A percentile compares a stretch with the other conserved stretches of the same genome.
phyloP scores from a whole-genome alignment of 129 eudicot species.

The Saposhnikovia divaricata region DNA sequence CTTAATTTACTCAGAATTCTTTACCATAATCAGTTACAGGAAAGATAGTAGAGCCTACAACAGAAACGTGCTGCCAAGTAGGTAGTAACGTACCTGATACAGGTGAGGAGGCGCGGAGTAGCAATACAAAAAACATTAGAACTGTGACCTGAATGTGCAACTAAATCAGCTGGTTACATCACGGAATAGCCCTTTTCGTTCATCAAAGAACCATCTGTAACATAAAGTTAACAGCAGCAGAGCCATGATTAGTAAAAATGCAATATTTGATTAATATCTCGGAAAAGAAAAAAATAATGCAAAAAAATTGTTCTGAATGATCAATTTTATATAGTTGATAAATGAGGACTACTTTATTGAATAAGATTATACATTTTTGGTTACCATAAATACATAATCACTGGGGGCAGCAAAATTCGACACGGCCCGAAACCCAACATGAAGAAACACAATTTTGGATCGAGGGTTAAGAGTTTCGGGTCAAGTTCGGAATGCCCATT shows the following conservation, averaged over 20 bases:
- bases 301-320: neutral
- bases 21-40: neutral
- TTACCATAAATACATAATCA: neutral
- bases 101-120: constrained; percentile 5
- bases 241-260: neutral
- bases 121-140: constrained; percentile 6
- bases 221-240: constrained; percentile 4
- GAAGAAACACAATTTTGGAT: too few relatives aligned
- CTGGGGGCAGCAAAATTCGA: too few relatives aligned
- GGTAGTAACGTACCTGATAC: constrained; percentile 14
- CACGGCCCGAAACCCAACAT: too few relatives aligned
- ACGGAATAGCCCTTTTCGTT: constrained; percentile 69
- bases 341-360: neutral
- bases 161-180: constrained; percentile 51
- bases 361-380: neutral
- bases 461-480: too few relatives aligned
- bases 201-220: constrained; percentile 92
- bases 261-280: neutral
- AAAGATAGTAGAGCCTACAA: neutral
- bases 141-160: constrained; percentile 10
- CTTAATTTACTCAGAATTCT: neutral
- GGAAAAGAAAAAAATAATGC: neutral
- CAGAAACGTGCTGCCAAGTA: neutral
- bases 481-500: neutral
- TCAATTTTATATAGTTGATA: neutral